Percentiles rank a stretch among this genome's conserved stretches.
phyloP scores from a whole-genome alignment of 768 basidiomycete species.

The Phaeotremella skinneri region DNA sequence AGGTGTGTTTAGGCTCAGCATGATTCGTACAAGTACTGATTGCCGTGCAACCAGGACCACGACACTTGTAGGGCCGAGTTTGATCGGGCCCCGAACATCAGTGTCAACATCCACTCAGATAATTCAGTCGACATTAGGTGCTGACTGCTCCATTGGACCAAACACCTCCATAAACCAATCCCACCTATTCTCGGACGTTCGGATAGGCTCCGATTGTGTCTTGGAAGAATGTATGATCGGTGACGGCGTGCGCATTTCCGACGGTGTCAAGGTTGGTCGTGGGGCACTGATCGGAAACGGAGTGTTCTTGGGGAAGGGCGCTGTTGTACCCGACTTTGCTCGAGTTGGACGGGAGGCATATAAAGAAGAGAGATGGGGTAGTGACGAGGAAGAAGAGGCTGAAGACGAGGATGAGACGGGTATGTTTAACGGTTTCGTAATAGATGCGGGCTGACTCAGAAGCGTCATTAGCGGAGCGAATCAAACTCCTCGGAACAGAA shows the following conservation, averaged over 20 bases:
- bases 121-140: conserved; percentile 72
- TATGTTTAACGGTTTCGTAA: conserved; percentile 12
- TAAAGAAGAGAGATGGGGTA: conserved; percentile 45
- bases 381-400: conserved; percentile 53
- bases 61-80: conserved; percentile 57
- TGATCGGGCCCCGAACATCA: conserved; percentile 76
- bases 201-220: conserved; percentile 53
- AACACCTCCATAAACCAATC: conserved; percentile 68
- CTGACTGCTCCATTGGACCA: conserved; percentile 68
- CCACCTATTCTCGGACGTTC: conserved; percentile 77
- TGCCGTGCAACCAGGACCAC: conserved; percentile 48
- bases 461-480: neutral
- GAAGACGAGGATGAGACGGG: conserved; percentile 46
- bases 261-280: conserved; percentile 63
- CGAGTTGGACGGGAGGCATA: conserved; percentile 62
- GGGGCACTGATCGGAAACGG: conserved; percentile 82
- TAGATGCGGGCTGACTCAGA: conserved; percentile 55
- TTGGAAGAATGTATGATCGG: conserved; percentile 80
- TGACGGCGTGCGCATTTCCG: conserved; percentile 67
- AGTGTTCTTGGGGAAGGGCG: conserved; percentile 73
- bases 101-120: conserved; percentile 69
- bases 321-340: conserved; percentile 66
- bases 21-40: neutral
- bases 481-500: conserved; percentile 60
- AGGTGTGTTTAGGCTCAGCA: conserved; percentile 57